phyloP scores from a whole-genome alignment of 2,329 filamentous ascomycete genomes.

The Scedosporium minutisporum region DNA sequence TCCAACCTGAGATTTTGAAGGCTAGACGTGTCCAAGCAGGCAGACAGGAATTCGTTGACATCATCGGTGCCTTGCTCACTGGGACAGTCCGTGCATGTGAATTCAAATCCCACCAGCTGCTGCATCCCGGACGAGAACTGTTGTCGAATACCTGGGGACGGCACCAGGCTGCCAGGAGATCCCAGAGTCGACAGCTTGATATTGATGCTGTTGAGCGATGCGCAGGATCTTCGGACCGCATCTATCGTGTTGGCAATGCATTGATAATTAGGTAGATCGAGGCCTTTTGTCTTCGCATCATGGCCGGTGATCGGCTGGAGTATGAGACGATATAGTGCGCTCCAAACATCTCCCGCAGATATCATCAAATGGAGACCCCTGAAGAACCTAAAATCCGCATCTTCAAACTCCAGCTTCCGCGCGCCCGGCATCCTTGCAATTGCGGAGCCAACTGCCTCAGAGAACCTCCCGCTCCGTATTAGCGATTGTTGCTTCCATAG shows the following conservation, averaged over 20 bases:
- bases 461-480: no score
- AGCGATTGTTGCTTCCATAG: no score
- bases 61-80: neutral
- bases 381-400: no score
- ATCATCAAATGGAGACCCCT: no score
- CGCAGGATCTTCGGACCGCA: neutral
- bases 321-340: no score
- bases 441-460: no score
- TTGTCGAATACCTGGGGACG: neutral
- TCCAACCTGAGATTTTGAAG: neutral
- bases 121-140: neutral
- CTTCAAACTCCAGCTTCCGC: no score
- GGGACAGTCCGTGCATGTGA: neutral
- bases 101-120: neutral
- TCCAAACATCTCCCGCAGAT: no score
- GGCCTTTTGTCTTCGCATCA: neutral
- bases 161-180: neutral
- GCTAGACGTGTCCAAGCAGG: neutral
- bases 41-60: neutral
- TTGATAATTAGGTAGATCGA: neutral
- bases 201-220: neutral
- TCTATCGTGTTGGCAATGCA: neutral
- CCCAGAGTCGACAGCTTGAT: neutral
- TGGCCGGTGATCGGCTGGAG: neutral
- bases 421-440: no score